Evolutionary conservation across 2,329 filamentous ascomycete genomes (phyloP).

Genomic region (Ophiostoma tasmaniense): DNA sequence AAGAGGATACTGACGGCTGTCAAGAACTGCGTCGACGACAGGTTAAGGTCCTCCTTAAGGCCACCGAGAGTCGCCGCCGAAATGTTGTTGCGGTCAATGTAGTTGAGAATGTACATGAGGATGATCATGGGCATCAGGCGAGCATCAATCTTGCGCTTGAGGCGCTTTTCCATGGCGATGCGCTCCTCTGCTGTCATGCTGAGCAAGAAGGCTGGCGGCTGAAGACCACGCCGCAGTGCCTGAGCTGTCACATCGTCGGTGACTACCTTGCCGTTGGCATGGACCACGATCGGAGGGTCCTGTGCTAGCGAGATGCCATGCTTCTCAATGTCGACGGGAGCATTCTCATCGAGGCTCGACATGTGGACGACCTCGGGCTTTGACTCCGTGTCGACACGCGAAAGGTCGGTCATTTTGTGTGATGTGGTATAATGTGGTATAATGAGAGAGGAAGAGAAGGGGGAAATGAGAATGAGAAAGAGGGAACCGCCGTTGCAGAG

Average conservation of each 20-base stretch:
- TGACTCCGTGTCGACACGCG: constrained; percentile 3
- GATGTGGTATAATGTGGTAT: not conserved
- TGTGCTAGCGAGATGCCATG: not conserved
- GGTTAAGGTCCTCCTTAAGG: constrained; percentile 37
- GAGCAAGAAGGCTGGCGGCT: constrained; percentile 17
- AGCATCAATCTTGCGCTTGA: constrained; percentile 52
- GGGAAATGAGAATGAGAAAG: not conserved
- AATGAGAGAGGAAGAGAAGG: not conserved
- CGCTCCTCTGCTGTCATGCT: constrained; percentile 21
- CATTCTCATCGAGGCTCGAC: constrained; percentile 8
- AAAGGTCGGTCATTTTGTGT: not conserved
- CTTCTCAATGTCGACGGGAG: constrained; percentile 7
- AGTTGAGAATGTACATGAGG: constrained; percentile 57
- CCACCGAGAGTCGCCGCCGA: constrained; percentile 38
- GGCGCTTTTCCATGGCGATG: constrained; percentile 40
- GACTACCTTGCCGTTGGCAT: constrained; percentile 1
- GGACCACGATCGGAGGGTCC: not conserved
- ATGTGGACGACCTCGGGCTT: constrained; percentile 8
- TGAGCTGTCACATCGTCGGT: constrained; percentile 27
- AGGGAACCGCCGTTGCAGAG: not conserved
- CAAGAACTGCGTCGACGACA: constrained; percentile 28
- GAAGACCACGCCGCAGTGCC: constrained; percentile 37
- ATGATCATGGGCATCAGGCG: constrained; percentile 52
- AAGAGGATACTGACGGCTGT: constrained; percentile 44
- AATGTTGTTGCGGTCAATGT: constrained; percentile 41